Percentiles rank a stretch among this genome's conserved stretches.
These are phyloP conservation scores for Magnusiomyces tetraspermus DNA, from an alignment of 1,139 yeast genomes.

Conservation along the genomic window DNA sequence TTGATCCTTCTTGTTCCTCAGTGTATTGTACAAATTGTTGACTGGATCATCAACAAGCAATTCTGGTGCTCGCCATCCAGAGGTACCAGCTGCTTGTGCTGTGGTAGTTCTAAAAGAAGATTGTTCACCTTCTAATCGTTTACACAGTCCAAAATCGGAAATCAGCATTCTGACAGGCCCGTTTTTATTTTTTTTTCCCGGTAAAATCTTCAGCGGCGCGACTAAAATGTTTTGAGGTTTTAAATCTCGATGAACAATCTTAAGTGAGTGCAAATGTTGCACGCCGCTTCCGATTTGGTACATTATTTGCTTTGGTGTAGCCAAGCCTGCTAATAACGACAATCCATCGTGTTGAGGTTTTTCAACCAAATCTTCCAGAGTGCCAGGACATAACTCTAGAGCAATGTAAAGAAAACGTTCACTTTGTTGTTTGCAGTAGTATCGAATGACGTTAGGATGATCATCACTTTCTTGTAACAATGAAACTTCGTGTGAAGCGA, in stretches of 20 bases:
- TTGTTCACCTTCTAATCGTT: constrained; percentile 83
- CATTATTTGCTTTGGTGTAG: constrained; percentile 49
- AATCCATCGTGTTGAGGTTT: constrained; percentile 23
- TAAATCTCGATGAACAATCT: constrained; percentile 90
- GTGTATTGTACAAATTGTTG: not conserved
- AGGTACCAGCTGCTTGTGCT: constrained; percentile 90
- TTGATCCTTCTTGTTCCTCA: constrained; percentile 1
- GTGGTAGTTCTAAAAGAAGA: constrained; percentile 89
- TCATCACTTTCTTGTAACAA: constrained; percentile 89
- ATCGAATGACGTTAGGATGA: constrained; percentile 89
- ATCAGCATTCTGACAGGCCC: constrained; percentile 59
- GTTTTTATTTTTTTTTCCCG: constrained; percentile 13
- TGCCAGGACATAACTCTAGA: constrained; percentile 79
- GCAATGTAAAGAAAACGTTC: constrained; percentile 90
- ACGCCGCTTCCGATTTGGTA: constrained; percentile 78
- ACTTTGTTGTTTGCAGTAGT: constrained; percentile 82
- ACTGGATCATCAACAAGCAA: constrained; percentile 35
- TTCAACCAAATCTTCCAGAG: constrained; percentile 68
- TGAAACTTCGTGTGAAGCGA: constrained; percentile 90
- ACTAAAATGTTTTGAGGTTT: constrained; percentile 94
- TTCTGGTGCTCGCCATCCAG: constrained; percentile 99
- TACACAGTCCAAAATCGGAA: constrained; percentile 88
- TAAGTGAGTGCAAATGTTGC: constrained; percentile 76
- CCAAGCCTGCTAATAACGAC: constrained; percentile 11
- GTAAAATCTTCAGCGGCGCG: constrained; percentile 49